Base-by-base conservation (phyloP, 805 yeast genomes). In the Candida qinlingensis region DNA sequence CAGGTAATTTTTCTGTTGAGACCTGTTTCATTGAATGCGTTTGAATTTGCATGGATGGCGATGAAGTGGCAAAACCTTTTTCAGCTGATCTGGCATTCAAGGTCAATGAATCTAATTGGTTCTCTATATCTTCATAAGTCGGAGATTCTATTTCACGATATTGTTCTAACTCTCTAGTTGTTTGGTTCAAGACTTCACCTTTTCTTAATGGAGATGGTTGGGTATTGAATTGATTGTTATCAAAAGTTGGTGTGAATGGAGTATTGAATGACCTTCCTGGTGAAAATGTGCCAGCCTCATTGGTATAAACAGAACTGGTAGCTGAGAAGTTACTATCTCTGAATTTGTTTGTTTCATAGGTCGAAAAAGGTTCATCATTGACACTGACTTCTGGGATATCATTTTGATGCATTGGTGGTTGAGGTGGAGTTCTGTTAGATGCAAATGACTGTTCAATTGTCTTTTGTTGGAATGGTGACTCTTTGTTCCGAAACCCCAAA, bases 21-120 rank as follows among this genome's bases (percentile, higher is more conserved):
- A 53, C 43, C 28, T 52, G 51, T 12, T 49, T 55, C 4, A 57
- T 43, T 1, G 53, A 48, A 37, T 57, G 61, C 28, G 44, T n/a
- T 36, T 50, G 33, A 39, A 57, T 42, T 28, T 49, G 42, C 6
- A 53, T 27, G 10, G 39, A 54, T 43, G 44, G 47, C 40, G 39
- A 45, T 49, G 38, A 49, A 37, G 33, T 19, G 45, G 39, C 29
- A 12, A n/a, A 28, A 39, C 26, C 25, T 25, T 19, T 19, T 25
- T 29, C 36, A 11, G 12, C 27, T 33, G 9, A 4, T 5, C n/a
- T 8, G 3, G 19, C 37, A 11, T 36, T 45, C 52, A 58, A 37
- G 4, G 51, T 44, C n/a, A 59, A 30, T n/a, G 44, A 45, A 11
- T 50, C 58, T 45, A 58, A 36, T 31, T 57, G 56, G 8, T 44